phyloP scores from a whole-genome alignment of 2,329 filamentous ascomycete species.

The Pestalotiopsis sp. region DNA sequence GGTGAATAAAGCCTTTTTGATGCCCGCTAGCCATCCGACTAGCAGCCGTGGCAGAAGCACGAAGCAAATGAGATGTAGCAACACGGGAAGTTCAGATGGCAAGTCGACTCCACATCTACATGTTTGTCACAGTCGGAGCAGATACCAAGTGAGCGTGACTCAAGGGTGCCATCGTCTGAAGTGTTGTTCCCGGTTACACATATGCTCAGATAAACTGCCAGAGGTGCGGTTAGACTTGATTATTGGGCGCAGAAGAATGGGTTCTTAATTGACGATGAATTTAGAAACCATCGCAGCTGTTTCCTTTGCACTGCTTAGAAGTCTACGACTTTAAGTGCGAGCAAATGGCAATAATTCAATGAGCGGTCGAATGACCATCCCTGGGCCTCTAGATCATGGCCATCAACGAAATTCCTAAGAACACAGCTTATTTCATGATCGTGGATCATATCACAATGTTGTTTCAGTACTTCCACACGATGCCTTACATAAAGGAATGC shows the following conservation, averaged over 20 bases:
- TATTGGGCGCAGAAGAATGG: no score
- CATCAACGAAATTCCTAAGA: not conserved
- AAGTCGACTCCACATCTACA: not conserved
- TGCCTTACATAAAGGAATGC: conserved; percentile 6
- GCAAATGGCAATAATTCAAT: not conserved
- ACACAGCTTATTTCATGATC: not conserved
- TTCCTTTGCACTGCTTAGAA: not conserved
- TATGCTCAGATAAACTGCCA: not conserved
- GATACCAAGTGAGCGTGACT: not conserved
- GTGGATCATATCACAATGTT: not conserved
- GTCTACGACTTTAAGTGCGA: not conserved
- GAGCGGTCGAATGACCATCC: not conserved
- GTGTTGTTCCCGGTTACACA: not conserved
- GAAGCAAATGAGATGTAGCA: conserved; percentile 1
- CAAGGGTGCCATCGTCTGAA: not conserved
- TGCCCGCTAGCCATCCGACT: not conserved
- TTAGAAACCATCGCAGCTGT: not conserved
- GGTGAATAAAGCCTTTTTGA: conserved; percentile 14
- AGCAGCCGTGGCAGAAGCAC: conserved; percentile 3
- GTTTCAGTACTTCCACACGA: not conserved
- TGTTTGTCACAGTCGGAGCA: not conserved
- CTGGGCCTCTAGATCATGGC: not conserved
- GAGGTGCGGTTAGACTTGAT: not conserved
- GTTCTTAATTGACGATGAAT: no score
- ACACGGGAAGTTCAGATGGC: not conserved